phyloP scores from a whole-genome alignment of 768 basidiomycete genomes.

The Paxillus rubicundulus region DNA sequence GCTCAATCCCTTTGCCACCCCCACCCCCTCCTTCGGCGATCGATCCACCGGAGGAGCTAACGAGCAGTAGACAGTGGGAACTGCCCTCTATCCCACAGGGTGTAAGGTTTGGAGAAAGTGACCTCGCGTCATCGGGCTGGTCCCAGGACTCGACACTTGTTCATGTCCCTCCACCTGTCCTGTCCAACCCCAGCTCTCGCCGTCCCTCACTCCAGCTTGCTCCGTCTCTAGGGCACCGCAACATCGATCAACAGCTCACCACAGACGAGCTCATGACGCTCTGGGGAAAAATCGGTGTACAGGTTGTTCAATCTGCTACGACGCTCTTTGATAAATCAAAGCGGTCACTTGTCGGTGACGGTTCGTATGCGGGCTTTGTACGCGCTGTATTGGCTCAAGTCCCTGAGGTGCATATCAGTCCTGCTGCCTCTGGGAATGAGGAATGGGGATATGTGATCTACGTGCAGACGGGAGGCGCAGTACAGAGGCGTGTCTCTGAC shows the following conservation, averaged over 20 bases:
- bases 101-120: conserved; percentile 49
- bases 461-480: conserved; percentile 59
- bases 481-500: conserved; percentile 73
- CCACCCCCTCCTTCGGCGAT: conserved; percentile 40
- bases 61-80: conserved; percentile 59
- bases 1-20: conserved; percentile 29
- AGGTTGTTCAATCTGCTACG: conserved; percentile 68
- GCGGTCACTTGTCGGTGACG: conserved; percentile 77
- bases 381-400: conserved; percentile 62
- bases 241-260: conserved; percentile 38
- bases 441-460: conserved; percentile 77
- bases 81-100: conserved; percentile 58
- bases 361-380: conserved; percentile 79
- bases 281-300: conserved; percentile 73
- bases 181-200: conserved; percentile 11
- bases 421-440: conserved; percentile 27
- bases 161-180: conserved; percentile 20
- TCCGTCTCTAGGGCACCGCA: conserved; percentile 13
- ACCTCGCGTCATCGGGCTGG: conserved; percentile 57
- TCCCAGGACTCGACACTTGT: conserved; percentile 52
- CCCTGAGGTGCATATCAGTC: conserved; percentile 49
- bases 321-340: conserved; percentile 72
- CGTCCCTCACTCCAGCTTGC: conserved; percentile 9
- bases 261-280: conserved; percentile 67
- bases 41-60: conserved; percentile 32